These are phyloP conservation scores for Fusarium setosum DNA, from an alignment of 2,329 filamentous ascomycete genomes.

Conservation along the genomic window DNA sequence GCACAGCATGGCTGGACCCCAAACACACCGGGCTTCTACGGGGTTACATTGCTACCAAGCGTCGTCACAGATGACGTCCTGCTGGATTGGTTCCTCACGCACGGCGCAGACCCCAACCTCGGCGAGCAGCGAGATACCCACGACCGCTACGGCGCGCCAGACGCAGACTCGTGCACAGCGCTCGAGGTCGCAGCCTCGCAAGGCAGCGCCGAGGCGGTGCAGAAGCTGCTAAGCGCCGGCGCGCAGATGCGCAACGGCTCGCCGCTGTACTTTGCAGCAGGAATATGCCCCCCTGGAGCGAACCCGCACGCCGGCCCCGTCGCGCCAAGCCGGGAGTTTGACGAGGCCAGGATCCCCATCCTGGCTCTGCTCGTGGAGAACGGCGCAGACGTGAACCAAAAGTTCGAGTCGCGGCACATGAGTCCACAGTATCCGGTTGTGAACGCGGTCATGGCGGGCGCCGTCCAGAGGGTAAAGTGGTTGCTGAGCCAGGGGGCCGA, in stretches of 20 bases:
- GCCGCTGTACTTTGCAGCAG: slow-evolving; percentile 30
- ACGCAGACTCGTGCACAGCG: slow-evolving; percentile 17
- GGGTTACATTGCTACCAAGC: slow-evolving; percentile 16
- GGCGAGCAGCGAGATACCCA: slow-evolving; percentile 15
- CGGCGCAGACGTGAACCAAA: slow-evolving; percentile 29
- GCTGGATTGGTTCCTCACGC: slow-evolving; percentile 34
- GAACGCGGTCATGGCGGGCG: slow-evolving; percentile 31
- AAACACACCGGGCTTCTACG: slow-evolving; percentile 24
- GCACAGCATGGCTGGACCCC: slow-evolving; percentile 21
- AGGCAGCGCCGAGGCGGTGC: slow-evolving; percentile 7
- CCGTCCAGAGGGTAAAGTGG: slow-evolving; percentile 32
- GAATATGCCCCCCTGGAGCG: neutral
- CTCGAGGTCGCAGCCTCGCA: slow-evolving; percentile 21
- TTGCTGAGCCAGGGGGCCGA: slow-evolving; percentile 30
- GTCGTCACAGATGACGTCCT: slow-evolving; percentile 17
- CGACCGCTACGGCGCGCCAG: slow-evolving; percentile 20
- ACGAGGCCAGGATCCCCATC: slow-evolving; percentile 17
- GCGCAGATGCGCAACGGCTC: slow-evolving; percentile 24
- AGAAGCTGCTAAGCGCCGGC: slow-evolving; percentile 27
- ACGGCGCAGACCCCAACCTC: slow-evolving; percentile 34
- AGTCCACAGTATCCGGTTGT: slow-evolving; percentile 26
- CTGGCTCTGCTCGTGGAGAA: slow-evolving; percentile 26
- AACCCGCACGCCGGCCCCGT: slow-evolving; percentile 1
- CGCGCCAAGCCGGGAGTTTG: slow-evolving; percentile 11
- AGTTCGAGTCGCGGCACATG: slow-evolving; percentile 9